Evolutionary conservation across 805 yeast species (phyloP).

Genomic region (Wickerhamomyces canadensis): DNA sequence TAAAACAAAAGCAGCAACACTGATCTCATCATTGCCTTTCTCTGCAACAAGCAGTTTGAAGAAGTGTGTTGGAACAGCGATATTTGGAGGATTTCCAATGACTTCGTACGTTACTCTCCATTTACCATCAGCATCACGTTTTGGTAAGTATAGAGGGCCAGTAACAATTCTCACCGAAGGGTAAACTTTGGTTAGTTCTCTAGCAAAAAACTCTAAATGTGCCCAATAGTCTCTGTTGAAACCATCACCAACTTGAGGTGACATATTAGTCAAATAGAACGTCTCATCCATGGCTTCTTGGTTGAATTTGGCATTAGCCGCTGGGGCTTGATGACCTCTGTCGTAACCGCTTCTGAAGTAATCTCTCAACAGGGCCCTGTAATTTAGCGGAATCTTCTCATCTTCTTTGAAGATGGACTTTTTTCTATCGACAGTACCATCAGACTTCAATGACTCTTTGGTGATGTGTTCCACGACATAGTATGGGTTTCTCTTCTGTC

Average conservation of each 20-base stretch:
- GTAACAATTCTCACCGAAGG: constrained; percentile 80
- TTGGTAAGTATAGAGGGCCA: constrained; percentile 90
- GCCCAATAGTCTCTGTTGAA: constrained; percentile 99
- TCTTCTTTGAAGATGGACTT: constrained; percentile 85
- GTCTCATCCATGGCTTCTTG: constrained; percentile 96
- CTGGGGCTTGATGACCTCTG: constrained; percentile 96
- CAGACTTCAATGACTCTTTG: constrained; percentile 50
- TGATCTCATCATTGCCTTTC: constrained; percentile 39
- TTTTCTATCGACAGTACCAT: constrained; percentile 63
- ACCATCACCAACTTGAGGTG: constrained; percentile 97
- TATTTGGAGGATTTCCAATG: constrained; percentile 92
- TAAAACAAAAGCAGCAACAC: constrained; percentile 89
- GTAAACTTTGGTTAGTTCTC: constrained; percentile 70
- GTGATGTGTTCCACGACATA: constrained; percentile 88
- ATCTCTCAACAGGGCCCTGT: constrained; percentile 74
- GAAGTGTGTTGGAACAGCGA: constrained; percentile 97
- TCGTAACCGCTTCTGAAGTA: constrained; percentile 95
- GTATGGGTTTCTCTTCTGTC: constrained; percentile 79
- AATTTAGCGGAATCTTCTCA: constrained; percentile 67
- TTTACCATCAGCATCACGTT: constrained; percentile 70
- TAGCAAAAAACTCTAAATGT: constrained; percentile 83
- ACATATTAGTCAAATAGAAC: constrained; percentile 80
- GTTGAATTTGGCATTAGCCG: constrained; percentile 90
- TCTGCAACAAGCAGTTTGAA: constrained; percentile 90
- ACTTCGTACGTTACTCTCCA: constrained; percentile 83